Evolutionary conservation across 2,329 filamentous ascomycete genomes (phyloP), one percentile per base, ranked within the genome.

Genomic region (Fusarium neocosmosporiellum): DNA sequence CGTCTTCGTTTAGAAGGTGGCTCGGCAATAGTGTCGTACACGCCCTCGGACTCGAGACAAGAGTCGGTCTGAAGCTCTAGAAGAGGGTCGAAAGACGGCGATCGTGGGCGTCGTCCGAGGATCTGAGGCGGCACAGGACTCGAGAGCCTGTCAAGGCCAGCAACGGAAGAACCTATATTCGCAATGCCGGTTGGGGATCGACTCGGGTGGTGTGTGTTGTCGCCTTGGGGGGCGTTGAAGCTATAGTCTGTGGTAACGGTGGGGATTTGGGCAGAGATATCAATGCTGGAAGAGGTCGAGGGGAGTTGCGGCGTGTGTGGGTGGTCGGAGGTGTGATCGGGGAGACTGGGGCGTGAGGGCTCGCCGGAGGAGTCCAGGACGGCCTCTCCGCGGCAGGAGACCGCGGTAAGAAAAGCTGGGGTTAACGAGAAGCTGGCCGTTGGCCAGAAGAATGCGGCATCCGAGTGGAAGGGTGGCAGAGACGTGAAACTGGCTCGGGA

Each of bases 251-350:
- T 66, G 31, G 59, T 65, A 43, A 13, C 46, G 63, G 73, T 63
- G 62, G 71, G 74, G 54, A 72, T 68, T 76, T 81, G 82, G 79
- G 84, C 82, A 80, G 86, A 85, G 81, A 82, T 71, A 74, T 80
- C 81, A 77, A 83, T 83, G 84, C 81, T 85, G 78, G 85, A 80
- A 82, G 87, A 79, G 82, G 82, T 81, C 79, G 84, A 81, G 77
- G 85, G 82, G 82, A 84, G 82, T 75, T 84, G 87, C 86, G 88
- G 86, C 81, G 84, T 86, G 84, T 87, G 83, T 87, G 89, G 88
- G 86, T 88, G 83, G 90, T 91, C 91, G 89, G 92, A 84, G 86
- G 87, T 74, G 76, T 78, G 71, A 65, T 77, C 75, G 79, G 78
- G 77, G 73, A 71, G 78, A 67, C 75, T 74, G 78, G 77, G 75